These are phyloP conservation scores for Peronosclerospora sorghi DNA, from an alignment of 352 stramenopile genomes.

Conservation along the genomic window DNA sequence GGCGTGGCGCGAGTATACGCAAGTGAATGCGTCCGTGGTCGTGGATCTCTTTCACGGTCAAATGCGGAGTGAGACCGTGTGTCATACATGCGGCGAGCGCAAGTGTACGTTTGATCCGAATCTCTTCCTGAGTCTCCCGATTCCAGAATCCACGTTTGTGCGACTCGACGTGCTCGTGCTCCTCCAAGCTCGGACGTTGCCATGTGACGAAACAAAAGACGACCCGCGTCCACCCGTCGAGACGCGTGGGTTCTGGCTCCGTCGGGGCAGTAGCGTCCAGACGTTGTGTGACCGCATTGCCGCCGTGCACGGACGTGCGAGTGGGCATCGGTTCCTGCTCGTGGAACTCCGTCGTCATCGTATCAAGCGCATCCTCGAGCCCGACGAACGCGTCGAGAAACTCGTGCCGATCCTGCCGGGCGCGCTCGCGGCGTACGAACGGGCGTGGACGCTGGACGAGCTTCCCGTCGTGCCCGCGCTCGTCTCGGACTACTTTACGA, in stretches of 20 bases:
- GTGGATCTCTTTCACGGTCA: constrained; percentile 95
- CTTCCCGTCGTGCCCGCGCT: constrained; percentile 34
- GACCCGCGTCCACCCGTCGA: constrained; percentile 10
- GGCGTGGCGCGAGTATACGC: constrained; percentile 87
- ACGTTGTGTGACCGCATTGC: constrained; percentile 43
- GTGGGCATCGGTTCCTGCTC: constrained; percentile 48
- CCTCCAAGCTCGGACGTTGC: constrained; percentile 35
- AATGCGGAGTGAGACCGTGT: constrained; percentile 91
- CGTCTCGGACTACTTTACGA: too few relatives aligned
- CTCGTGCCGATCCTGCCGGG: constrained; percentile 26
- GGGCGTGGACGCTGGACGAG: constrained; percentile 51
- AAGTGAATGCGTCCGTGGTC: constrained; percentile 91
- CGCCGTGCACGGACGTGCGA: constrained; percentile 14
- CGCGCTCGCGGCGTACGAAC: constrained; percentile 54
- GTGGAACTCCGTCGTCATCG: constrained; percentile 55
- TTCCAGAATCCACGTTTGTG: constrained; percentile 75
- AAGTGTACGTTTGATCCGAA: constrained; percentile 96
- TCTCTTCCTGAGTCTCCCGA: constrained; percentile 90
- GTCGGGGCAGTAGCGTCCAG: constrained; percentile 29
- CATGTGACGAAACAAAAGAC: not conserved
- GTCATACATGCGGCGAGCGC: constrained; percentile 85
- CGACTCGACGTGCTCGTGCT: constrained; percentile 57
- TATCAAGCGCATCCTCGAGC: constrained; percentile 66
- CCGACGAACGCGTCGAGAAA: constrained; percentile 42
- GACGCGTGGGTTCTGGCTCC: constrained; percentile 43